A percentile compares a stretch with the other conserved stretches of the same genome.
These are phyloP conservation scores for Chamaecrista fasciculata DNA, from an alignment of 306 rosid species.

Conservation along the genomic window DNA sequence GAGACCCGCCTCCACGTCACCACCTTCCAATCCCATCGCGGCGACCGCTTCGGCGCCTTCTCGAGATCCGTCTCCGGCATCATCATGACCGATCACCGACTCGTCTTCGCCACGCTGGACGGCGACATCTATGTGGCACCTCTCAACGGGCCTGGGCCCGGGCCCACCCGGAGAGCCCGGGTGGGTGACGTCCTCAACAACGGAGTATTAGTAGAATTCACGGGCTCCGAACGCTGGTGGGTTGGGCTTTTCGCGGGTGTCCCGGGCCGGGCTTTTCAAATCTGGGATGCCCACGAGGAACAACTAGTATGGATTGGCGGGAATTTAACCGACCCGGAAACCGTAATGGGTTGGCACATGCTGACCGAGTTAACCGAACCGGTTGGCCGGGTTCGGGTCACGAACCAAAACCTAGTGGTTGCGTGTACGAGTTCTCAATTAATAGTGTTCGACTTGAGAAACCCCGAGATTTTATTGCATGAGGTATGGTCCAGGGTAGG, in stretches of 20 bases:
- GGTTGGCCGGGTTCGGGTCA: conserved; percentile 66
- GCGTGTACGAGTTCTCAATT: conserved; percentile 63
- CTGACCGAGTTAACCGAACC: conserved; percentile 46
- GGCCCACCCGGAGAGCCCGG: conserved; percentile 22
- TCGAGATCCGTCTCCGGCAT: conserved; percentile 72
- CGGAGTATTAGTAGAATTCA: conserved; percentile 70
- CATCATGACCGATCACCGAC: conserved; percentile 2
- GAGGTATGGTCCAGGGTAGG: conserved; percentile 41
- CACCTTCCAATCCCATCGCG: conserved; percentile 46
- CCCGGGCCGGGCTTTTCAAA: conserved; percentile 62
- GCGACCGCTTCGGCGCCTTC: conserved; percentile 50
- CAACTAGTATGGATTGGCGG: conserved; percentile 55
- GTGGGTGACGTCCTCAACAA: conserved; percentile 48
- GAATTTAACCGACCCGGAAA: conserved; percentile 60
- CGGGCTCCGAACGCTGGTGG: conserved; percentile 63
- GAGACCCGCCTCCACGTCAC: conserved; percentile 39
- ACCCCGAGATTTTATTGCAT: conserved; percentile 33
- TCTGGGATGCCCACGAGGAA: conserved; percentile 54
- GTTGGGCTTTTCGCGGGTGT: conserved; percentile 78
- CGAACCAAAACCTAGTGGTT: conserved; percentile 45
- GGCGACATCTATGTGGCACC: conserved; percentile 63
- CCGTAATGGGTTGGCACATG: conserved; percentile 85
- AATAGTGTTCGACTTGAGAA: conserved; percentile 47
- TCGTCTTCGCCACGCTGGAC: conserved; percentile 54
- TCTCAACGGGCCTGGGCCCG: not conserved